phyloP scores from a whole-genome alignment of 2,329 filamentous ascomycete genomes.

The Aspergillus tanneri region DNA sequence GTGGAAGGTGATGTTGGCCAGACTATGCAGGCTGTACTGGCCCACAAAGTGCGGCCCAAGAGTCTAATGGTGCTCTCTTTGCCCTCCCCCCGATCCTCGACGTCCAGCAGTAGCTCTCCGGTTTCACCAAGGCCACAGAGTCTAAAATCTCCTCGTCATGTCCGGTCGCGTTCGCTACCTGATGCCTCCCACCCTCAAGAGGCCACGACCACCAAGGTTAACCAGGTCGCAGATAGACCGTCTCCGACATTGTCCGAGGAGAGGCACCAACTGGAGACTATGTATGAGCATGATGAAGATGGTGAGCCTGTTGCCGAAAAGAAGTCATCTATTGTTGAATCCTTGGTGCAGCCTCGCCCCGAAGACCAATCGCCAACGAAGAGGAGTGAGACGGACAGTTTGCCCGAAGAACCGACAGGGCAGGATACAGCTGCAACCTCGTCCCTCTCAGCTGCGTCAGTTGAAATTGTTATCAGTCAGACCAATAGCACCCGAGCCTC shows the following conservation, averaged over 20 bases:
- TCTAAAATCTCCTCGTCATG: constrained; percentile 29
- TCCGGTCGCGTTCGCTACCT: constrained; percentile 53
- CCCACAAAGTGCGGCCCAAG: constrained; percentile 43
- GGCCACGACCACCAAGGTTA: constrained; percentile 18
- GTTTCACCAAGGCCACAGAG: constrained; percentile 25
- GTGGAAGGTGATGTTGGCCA: constrained; percentile 52
- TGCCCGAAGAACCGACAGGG: constrained; percentile 7
- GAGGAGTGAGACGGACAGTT: background rate
- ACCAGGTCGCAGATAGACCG: constrained; percentile 19
- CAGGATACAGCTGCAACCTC: constrained; percentile 21
- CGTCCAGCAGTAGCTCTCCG: constrained; percentile 27
- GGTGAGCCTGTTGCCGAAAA: constrained; percentile 23
- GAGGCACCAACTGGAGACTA: constrained; percentile 36
- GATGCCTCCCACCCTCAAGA: constrained; percentile 29
- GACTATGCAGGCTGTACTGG: constrained; percentile 38
- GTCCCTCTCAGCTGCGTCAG: constrained; percentile 19
- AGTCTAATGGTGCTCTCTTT: constrained; percentile 45
- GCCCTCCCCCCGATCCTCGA: constrained; percentile 29
- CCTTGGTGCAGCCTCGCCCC: background rate
- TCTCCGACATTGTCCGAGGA: constrained; percentile 29
- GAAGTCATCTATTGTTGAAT: background rate
- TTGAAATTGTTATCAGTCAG: constrained; percentile 22
- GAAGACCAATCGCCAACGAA: background rate
- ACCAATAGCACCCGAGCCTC: constrained; percentile 22
- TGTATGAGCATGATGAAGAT: constrained; percentile 36